Evolutionary conservation across 2,329 filamentous ascomycete genomes (phyloP).

Genomic region (Tolypocladium ovalisporum): DNA sequence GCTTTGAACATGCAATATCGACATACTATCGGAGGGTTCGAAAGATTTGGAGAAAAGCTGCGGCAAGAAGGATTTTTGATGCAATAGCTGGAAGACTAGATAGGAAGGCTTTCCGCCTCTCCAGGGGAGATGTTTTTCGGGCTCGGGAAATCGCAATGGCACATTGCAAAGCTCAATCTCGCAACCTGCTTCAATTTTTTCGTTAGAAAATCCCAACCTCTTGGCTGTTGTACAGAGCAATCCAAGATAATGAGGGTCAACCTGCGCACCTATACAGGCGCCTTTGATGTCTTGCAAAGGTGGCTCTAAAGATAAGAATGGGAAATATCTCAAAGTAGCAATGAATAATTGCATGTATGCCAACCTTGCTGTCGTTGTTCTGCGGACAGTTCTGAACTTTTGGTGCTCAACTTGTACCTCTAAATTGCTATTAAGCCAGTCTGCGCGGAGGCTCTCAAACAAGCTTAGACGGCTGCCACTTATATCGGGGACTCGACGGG

Average conservation of each 20-base stretch:
- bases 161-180: background rate
- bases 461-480: conserved; percentile 1
- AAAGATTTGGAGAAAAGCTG: background rate
- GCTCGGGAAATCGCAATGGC: background rate
- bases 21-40: background rate
- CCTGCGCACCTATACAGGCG: background rate
- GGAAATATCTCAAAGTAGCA: conserved; percentile 2
- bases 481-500: background rate
- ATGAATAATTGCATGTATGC: conserved; percentile 3
- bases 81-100: background rate
- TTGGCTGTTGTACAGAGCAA: conserved; percentile 1
- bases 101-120: background rate
- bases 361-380: background rate
- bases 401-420: background rate
- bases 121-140: background rate
- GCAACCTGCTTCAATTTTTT: background rate
- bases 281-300: conserved; percentile 1
- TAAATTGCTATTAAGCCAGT: background rate
- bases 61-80: background rate
- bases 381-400: background rate
- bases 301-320: background rate
- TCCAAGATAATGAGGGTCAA: background rate
- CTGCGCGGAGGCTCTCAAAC: background rate
- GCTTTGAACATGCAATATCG: background rate
- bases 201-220: conserved; percentile 1